Evolutionary conservation across 305 asterid species (phyloP).

Genomic region (Fraxinus nigra): DNA sequence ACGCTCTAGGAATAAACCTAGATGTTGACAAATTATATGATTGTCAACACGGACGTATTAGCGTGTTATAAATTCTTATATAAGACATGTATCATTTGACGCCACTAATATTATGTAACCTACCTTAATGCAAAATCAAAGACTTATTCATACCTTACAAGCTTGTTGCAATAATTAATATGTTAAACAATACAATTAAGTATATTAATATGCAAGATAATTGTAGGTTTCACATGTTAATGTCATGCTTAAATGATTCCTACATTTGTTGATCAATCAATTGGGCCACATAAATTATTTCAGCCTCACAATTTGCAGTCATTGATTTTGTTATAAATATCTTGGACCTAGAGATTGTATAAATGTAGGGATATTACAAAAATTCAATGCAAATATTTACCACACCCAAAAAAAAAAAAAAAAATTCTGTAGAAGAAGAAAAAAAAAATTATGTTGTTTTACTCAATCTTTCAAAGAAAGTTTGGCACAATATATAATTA

Average conservation of each 20-base stretch:
- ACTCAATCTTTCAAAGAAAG: background rate
- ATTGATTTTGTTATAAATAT: background rate
- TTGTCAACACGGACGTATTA: background rate
- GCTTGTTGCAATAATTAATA: background rate
- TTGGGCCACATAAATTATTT: background rate
- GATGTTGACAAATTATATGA: background rate
- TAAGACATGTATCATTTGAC: background rate
- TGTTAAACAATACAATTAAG: too few species aligned
- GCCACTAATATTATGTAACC: background rate
- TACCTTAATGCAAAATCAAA: background rate
- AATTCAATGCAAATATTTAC: background rate
- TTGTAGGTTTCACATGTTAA: background rate
- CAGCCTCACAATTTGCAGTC: background rate
- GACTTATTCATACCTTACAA: background rate
- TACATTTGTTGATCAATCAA: background rate
- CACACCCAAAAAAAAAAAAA: background rate
- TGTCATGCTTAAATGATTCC: background rate
- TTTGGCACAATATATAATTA: background rate
- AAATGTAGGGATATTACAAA: background rate
- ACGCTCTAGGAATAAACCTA: background rate
- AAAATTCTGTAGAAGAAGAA: background rate
- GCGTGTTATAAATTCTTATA: too few species aligned
- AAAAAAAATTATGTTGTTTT: too few species aligned
- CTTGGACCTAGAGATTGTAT: background rate
- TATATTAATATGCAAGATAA: background rate